Percentiles rank a stretch among this genome's conserved stretches.
Evolutionary conservation across 495 filamentous ascomycete genomes (phyloP).

Genomic region (Xylaria scruposa): DNA sequence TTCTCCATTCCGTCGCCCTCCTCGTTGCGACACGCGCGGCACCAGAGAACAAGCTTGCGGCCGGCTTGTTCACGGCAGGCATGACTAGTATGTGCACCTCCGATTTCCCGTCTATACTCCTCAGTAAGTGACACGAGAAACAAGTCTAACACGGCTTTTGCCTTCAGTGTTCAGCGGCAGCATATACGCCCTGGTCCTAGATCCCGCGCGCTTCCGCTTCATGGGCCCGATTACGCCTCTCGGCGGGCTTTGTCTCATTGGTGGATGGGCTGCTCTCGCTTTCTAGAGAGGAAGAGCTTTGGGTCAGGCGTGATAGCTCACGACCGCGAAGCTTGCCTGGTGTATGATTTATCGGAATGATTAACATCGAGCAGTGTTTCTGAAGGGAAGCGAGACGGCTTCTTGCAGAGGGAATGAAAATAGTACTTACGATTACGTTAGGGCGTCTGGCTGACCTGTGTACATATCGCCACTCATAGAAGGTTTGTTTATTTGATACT

Average conservation of each 20-base stretch:
- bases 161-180: conserved; percentile 63
- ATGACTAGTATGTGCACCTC: conserved; percentile 44
- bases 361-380: not conserved
- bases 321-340: not conserved
- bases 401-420: not conserved
- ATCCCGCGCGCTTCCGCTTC: conserved; percentile 60
- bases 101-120: conserved; percentile 49
- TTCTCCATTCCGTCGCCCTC: conserved; percentile 64
- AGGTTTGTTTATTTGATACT: not conserved
- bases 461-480: not conserved
- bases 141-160: not conserved
- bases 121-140: conserved; percentile 35
- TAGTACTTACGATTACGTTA: not conserved
- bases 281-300: conserved; percentile 10
- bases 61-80: conserved; percentile 51
- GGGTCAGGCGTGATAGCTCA: not conserved
- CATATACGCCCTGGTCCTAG: conserved; percentile 64
- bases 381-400: not conserved
- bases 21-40: conserved; percentile 51
- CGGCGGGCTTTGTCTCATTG: conserved; percentile 59
- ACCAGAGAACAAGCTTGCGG: conserved; percentile 46
- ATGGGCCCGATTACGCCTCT: conserved; percentile 66
- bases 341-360: not conserved
- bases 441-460: not conserved
- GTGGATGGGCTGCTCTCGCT: conserved; percentile 38